Evolutionary conservation across 1,284 basidiomycete species (phyloP).

Genomic region (Sphagnurus paluster): DNA sequence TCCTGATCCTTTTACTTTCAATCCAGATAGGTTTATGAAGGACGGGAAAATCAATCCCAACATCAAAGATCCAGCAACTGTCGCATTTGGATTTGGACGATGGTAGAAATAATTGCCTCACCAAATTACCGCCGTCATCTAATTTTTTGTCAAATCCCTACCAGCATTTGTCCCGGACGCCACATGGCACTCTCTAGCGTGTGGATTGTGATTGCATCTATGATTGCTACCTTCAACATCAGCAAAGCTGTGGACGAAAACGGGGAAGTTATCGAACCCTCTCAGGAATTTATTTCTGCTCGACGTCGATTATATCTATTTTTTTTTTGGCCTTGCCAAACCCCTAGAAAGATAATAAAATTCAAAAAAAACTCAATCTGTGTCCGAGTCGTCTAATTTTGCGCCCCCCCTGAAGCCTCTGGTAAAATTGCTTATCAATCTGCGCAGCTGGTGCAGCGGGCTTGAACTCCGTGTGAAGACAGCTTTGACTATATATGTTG

Average conservation of each 20-base stretch:
- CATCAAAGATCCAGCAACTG: constrained; percentile 16
- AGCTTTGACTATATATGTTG: too few species aligned
- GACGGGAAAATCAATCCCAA: constrained; percentile 28
- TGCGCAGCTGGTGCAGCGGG: too few species aligned
- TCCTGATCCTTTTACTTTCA: constrained; percentile 27
- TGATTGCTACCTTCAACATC: constrained; percentile 38
- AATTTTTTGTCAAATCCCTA: not conserved
- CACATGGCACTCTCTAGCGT: constrained; percentile 36
- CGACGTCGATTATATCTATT: too few species aligned
- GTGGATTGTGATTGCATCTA: constrained; percentile 38
- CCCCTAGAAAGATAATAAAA: too few species aligned
- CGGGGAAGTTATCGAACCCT: constrained; percentile 35
- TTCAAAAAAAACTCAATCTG: too few species aligned
- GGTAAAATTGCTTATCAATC: too few species aligned
- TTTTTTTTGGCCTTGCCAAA: too few species aligned
- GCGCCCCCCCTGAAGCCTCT: too few species aligned
- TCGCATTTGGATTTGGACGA: constrained; percentile 27
- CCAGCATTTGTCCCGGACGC: constrained; percentile 40
- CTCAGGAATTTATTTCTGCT: constrained; percentile 31
- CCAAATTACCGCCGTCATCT: not conserved
- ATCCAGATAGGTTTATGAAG: constrained; percentile 30
- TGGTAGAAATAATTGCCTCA: too few species aligned
- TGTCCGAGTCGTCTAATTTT: not conserved
- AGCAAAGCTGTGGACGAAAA: constrained; percentile 34
- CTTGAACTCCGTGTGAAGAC: too few species aligned